Conservation (phyloP, 768 basidiomycete species). For the Tephrocybe sp. region DNA sequence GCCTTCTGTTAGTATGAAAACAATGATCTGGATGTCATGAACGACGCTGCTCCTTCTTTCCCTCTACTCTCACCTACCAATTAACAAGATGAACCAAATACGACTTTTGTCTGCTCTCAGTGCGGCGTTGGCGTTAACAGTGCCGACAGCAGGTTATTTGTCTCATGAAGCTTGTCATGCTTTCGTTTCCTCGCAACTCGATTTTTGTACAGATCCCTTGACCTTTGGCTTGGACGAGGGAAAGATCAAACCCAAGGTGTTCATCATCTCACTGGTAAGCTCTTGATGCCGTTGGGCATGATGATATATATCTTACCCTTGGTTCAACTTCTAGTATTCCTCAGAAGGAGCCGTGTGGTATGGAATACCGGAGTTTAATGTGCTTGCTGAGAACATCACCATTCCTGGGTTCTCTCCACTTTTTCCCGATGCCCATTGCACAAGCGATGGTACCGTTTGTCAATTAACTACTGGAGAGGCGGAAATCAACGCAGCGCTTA, state of each 20-base stretch:
- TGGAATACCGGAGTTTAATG: slow-evolving; percentile 6
- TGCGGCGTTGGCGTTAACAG: not conserved
- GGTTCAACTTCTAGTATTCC: slow-evolving; percentile 1
- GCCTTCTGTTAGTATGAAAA: not conserved
- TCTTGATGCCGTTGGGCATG: not conserved
- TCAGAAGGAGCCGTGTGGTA: slow-evolving; percentile 11
- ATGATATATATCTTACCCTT: not conserved
- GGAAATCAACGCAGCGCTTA: slow-evolving; percentile 17
- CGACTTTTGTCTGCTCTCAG: not conserved
- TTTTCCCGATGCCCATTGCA: slow-evolving; percentile 13
- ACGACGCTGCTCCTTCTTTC: not conserved
- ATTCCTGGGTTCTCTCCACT: slow-evolving; percentile 3
- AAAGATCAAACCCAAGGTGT: slow-evolving; percentile 11
- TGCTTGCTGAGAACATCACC: slow-evolving; percentile 12
- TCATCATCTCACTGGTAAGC: slow-evolving; percentile 14
- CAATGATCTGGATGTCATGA: not conserved
- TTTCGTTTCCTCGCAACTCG: not conserved
- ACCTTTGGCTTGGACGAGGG: not conserved
- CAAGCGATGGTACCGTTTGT: slow-evolving; percentile 6
- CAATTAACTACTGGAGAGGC: slow-evolving; percentile 13
- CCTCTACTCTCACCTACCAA: not conserved
- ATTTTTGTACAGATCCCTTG: not conserved
- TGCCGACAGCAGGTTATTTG: not conserved
- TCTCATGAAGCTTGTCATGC: not conserved
- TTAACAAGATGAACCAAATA: not conserved